Percentiles rank a stretch among this genome's conserved stretches.
These are phyloP conservation scores for Dioscorea alata DNA, from an alignment of 106 monocot species.

Conservation along the genomic window DNA sequence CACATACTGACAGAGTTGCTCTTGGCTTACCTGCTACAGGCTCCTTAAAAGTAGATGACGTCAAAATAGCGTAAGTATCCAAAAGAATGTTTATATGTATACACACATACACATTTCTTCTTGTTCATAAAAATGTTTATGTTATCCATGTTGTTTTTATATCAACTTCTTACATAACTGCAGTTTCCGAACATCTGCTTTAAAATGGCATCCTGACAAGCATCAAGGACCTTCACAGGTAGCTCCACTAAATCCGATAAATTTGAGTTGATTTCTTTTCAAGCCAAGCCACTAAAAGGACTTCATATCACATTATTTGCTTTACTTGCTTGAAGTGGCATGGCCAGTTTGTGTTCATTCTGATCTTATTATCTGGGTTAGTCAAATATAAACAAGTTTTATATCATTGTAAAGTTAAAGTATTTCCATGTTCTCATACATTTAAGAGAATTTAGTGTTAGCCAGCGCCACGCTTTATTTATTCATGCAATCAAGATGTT, in stretches of 20 bases:
- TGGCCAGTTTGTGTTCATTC: too few relatives aligned
- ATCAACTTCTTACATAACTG: background rate
- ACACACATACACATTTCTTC: background rate
- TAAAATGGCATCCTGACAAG: constrained; percentile 90
- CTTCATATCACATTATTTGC: too few relatives aligned
- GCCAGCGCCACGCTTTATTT: too few relatives aligned
- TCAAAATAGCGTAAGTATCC: constrained; percentile 77
- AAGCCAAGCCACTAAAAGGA: background rate
- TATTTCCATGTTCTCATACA: too few relatives aligned
- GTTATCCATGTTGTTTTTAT: background rate
- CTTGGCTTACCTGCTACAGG: constrained; percentile 81
- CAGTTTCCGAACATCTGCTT: constrained; percentile 71
- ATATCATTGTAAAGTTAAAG: too few relatives aligned
- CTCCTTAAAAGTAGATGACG: constrained; percentile 55
- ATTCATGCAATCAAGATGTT: too few relatives aligned
- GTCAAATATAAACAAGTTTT: too few relatives aligned
- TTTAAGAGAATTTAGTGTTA: too few relatives aligned
- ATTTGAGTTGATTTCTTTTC: background rate
- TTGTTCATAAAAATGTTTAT: background rate
- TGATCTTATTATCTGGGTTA: too few relatives aligned
- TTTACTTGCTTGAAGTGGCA: too few relatives aligned
- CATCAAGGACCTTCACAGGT: constrained; percentile 85
- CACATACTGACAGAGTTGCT: constrained; percentile 42
- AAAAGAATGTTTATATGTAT: background rate
- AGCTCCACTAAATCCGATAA: background rate